Evolutionary conservation across 1,139 yeast genomes (phyloP).

Genomic region (Candida sanyaensis): DNA sequence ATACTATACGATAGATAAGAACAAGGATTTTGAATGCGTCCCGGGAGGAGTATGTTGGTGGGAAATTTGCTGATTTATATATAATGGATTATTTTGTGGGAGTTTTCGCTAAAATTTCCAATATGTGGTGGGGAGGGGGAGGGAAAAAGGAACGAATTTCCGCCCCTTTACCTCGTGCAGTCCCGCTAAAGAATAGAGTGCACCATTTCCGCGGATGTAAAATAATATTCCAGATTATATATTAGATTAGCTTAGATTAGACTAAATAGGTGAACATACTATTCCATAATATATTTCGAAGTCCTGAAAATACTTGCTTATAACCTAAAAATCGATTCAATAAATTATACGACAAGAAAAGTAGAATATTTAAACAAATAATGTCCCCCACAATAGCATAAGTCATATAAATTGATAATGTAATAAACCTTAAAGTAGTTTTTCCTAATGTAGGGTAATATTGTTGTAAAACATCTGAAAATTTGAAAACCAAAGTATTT

Average conservation of each 20-base stretch:
- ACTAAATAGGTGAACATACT: conserved; percentile 10
- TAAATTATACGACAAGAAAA: conserved; percentile 14
- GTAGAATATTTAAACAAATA: conserved; percentile 27
- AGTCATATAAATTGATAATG: conserved; percentile 26
- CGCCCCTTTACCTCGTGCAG: no score
- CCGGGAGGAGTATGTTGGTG: no score
- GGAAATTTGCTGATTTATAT: no score
- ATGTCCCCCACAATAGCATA: conserved; percentile 35
- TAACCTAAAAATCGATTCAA: conserved; percentile 10
- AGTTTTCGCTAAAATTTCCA: background rate
- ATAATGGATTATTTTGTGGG: background rate
- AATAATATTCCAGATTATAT: background rate
- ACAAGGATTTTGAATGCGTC: no score
- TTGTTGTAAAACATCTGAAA: conserved; percentile 22
- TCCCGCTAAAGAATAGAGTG: no score
- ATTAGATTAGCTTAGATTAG: background rate
- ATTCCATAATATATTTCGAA: conserved; percentile 11
- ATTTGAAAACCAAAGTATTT: conserved; percentile 29
- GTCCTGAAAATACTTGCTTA: conserved; percentile 9
- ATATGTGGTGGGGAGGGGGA: background rate
- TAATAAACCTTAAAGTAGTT: conserved; percentile 17
- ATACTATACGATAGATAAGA: no score
- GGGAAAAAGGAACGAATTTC: background rate
- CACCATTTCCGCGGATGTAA: background rate
- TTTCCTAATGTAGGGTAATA: conserved; percentile 16